phyloP scores from a whole-genome alignment of 2,329 filamentous ascomycete species.

The Neopestalotiopsis rosae region DNA sequence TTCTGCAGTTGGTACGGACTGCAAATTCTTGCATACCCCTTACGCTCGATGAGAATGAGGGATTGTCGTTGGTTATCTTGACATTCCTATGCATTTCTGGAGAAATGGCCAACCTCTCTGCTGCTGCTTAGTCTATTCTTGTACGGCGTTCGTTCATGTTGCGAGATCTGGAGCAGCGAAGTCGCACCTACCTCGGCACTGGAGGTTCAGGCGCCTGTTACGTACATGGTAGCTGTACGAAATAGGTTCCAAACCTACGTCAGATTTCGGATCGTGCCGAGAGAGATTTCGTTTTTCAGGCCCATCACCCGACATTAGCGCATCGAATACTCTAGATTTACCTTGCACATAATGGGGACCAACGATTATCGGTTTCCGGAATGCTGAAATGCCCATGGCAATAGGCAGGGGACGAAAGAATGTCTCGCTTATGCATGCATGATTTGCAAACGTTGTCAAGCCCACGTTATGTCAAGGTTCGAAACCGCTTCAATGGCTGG shows the following conservation, averaged over 20 bases:
- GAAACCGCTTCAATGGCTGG: neutral
- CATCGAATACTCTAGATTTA: neutral
- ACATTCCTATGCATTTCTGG: too few relatives aligned
- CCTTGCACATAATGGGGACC: neutral
- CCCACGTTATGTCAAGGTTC: neutral
- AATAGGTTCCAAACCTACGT: neutral
- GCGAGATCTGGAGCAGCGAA: too few relatives aligned
- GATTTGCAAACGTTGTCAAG: neutral
- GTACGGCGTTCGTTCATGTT: too few relatives aligned
- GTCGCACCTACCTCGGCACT: too few relatives aligned
- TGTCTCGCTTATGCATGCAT: neutral
- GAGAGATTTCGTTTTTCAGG: neutral
- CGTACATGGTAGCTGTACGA: neutral
- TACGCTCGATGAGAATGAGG: too few relatives aligned
- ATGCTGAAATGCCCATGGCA: too few relatives aligned
- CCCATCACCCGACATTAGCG: neutral
- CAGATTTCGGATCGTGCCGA: slow-evolving; percentile 10
- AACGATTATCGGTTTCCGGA: neutral
- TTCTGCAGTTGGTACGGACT: neutral
- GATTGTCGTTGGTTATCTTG: too few relatives aligned
- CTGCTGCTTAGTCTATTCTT: too few relatives aligned
- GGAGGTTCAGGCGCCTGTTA: too few relatives aligned
- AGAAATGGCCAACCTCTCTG: too few relatives aligned
- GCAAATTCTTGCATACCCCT: neutral
- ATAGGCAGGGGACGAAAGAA: too few relatives aligned